These are phyloP conservation scores for Fusarium solani-melongenae DNA, from an alignment of 2,329 filamentous ascomycete genomes.

Conservation along the genomic window DNA sequence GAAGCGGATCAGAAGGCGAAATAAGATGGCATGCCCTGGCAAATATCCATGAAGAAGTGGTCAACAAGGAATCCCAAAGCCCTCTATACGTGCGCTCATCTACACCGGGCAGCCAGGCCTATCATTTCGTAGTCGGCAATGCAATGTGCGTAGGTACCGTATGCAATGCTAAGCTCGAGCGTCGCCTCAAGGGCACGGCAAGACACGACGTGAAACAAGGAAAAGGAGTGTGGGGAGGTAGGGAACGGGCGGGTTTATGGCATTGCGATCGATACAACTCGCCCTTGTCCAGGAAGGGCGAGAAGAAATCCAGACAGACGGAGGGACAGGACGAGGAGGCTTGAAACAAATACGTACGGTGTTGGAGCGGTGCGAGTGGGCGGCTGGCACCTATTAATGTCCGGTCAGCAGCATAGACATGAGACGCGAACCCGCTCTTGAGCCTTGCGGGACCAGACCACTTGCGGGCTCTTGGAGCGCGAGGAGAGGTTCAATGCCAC, in stretches of 20 bases:
- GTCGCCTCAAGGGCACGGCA: slow-evolving; percentile 21
- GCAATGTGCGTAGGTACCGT: neutral
- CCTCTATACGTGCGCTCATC: slow-evolving; percentile 38
- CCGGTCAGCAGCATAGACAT: slow-evolving; percentile 40
- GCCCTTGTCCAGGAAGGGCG: slow-evolving; percentile 40
- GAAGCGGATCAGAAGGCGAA: slow-evolving; percentile 25
- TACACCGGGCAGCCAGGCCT: slow-evolving; percentile 42
- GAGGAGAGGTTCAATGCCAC: slow-evolving; percentile 43
- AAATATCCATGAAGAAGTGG: slow-evolving; percentile 38
- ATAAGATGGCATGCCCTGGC: slow-evolving; percentile 25
- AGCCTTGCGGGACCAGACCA: slow-evolving; percentile 37
- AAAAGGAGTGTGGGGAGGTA: slow-evolving; percentile 40
- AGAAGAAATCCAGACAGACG: slow-evolving; percentile 29
- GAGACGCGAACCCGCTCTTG: slow-evolving; percentile 40
- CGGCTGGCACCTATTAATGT: slow-evolving; percentile 45
- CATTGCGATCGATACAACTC: slow-evolving; percentile 40
- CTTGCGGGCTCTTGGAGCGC: slow-evolving; percentile 34
- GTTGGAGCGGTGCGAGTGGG: slow-evolving; percentile 36
- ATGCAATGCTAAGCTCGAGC: slow-evolving; percentile 11
- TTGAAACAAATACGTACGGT: slow-evolving; percentile 43
- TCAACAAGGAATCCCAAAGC: slow-evolving; percentile 35
- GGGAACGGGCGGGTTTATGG: slow-evolving; percentile 36
- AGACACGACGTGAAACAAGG: slow-evolving; percentile 21
- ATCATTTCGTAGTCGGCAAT: slow-evolving; percentile 31
- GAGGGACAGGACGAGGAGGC: slow-evolving; percentile 33